Evolutionary conservation across 805 yeast genomes (phyloP), one percentile per base, ranked within the genome.

Genomic region (Metschnikowia baotianmanensis): DNA sequence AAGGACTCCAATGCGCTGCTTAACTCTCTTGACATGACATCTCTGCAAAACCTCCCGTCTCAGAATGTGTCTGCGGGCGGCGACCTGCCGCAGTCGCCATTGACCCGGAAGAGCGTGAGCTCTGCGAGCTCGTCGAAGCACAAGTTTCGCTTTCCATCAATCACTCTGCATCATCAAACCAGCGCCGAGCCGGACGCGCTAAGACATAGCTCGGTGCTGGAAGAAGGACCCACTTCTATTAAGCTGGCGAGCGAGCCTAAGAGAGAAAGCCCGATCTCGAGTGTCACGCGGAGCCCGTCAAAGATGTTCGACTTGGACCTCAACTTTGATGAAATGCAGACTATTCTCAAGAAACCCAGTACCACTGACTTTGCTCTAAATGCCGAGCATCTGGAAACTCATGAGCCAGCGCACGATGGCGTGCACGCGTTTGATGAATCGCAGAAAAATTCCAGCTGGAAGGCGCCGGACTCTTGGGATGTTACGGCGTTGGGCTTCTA

Each of bases 401-500:
- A 23, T 13, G 47, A 45, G 16, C 18, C 13, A 8, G 28, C 20
- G 4, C 17, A 19, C 12, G 33, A 31, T 6, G 44, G 37, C 18
- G 46, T 34, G n/a, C 19, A 26, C 3, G 34, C 26, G 17, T 12
- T 56, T 8, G 49, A 52, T 12, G 34, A 41, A n/a, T 19, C 24
- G 1, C 43, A 43, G 34, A 44, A 40, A 24, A 30, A 40, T 6
- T 55, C 55, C 0, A 50, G 56, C 5, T 72, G 77, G 77, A 62
- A 55, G 34, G 74, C 76, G 2, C 77, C 77, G 1, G 77, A 72
- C 47, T 62, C 71, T 42, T 72, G 77, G 77, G 77, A 69, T 39
- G 76, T 71, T 16, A 69, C 71, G 34, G 53, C 46, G 11, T 38
- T 40, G 23, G 44, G 38, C n/a, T 35, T 40, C 12, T 40, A 40